Conservation (phyloP, 345 rosid genomes). For the Viola odorata region DNA sequence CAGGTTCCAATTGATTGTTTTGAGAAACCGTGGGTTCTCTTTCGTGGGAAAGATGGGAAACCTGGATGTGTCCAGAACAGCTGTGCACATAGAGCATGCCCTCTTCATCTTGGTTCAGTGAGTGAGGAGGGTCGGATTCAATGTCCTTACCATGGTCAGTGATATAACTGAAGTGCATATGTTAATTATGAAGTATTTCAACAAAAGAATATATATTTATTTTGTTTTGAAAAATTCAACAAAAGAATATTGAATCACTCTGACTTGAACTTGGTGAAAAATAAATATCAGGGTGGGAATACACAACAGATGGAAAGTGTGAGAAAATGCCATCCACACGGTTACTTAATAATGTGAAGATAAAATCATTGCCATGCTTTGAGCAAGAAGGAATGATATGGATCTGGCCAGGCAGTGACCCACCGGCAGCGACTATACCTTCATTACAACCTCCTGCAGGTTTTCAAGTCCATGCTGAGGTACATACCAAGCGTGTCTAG, state of each 20-base stretch:
- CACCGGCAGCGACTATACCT: conserved; percentile 69
- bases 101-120: conserved; percentile 92
- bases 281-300: conserved; percentile 79
- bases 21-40: conserved; percentile 93
- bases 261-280: conserved; percentile 10
- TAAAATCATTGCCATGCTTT: conserved; percentile 77
- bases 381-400: conserved; percentile 97
- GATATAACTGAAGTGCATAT: conserved; percentile 3
- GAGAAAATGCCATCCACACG: conserved; percentile 92
- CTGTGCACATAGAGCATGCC: conserved; percentile 97
- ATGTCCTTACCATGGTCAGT: conserved; percentile 98
- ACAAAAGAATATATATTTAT: too few species aligned
- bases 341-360: conserved; percentile 48
- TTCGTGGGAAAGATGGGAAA: conserved; percentile 84
- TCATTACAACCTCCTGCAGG: conserved; percentile 84
- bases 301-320: conserved; percentile 90
- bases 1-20: conserved; percentile 95
- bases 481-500: conserved; percentile 15
- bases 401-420: conserved; percentile 94
- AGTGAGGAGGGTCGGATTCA: conserved; percentile 91
- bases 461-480: conserved; percentile 93
- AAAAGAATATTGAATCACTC: conserved; percentile 6
- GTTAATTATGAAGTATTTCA: not conserved
- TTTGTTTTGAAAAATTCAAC: not conserved
- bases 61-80: conserved; percentile 93